A percentile compares a stretch with the other conserved stretches of the same genome.
These are phyloP conservation scores for Sphaerulina musiva DNA, from an alignment of 2,329 filamentous ascomycete species.

Conservation along the genomic window DNA sequence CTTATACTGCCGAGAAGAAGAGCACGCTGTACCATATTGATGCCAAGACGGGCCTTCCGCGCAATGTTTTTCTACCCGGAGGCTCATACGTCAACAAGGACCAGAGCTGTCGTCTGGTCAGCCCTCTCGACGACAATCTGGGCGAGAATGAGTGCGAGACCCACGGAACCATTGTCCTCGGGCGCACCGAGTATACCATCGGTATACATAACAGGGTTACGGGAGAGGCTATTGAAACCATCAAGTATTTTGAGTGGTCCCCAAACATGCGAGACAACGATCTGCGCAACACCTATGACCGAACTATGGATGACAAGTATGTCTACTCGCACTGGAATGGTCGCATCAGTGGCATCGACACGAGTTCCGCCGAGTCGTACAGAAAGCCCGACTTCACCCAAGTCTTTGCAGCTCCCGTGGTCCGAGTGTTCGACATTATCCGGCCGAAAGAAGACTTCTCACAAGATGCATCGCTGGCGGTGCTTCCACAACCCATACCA, in stretches of 20 bases:
- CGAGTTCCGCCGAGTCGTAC: conserved; percentile 39
- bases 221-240: conserved; percentile 72
- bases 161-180: conserved; percentile 72
- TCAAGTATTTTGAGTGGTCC: conserved; percentile 91
- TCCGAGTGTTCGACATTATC: conserved; percentile 31
- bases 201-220: conserved; percentile 70
- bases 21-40: conserved; percentile 85
- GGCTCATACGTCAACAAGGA: conserved; percentile 61
- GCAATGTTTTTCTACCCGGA: conserved; percentile 75
- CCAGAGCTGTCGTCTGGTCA: conserved; percentile 67
- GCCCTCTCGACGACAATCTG: conserved; percentile 49
- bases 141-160: conserved; percentile 68
- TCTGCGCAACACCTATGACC: conserved; percentile 71
- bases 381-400: conserved; percentile 23
- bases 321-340: conserved; percentile 84
- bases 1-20: conserved; percentile 88
- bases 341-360: conserved; percentile 71
- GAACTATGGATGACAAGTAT: conserved; percentile 80
- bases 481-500: conserved; percentile 79
- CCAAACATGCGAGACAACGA: conserved; percentile 88
- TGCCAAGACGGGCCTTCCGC: conserved; percentile 71
- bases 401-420: conserved; percentile 32
- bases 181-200: conserved; percentile 83
- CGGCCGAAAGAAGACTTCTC: conserved; percentile 57
- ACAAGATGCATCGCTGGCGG: conserved; percentile 66